Evolutionary conservation across 768 basidiomycete genomes (phyloP).

Genomic region (Psilocybe cubensis): DNA sequence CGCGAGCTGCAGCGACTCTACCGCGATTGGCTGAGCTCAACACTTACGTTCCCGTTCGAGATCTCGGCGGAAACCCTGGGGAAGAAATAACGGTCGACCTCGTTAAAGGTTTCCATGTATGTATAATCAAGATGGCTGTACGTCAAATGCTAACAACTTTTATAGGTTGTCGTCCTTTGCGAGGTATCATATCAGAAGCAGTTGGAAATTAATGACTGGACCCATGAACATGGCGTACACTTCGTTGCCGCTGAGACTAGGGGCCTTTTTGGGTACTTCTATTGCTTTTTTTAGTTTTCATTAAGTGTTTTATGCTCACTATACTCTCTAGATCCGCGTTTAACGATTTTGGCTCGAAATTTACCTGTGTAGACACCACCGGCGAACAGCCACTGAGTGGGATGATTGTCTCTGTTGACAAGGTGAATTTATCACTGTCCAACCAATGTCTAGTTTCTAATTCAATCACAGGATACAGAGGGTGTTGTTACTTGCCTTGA

Average conservation of each 20-base stretch:
- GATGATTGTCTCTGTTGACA: constrained; percentile 94
- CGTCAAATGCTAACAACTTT: constrained; percentile 10
- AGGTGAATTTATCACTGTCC: constrained; percentile 46
- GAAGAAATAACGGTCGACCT: constrained; percentile 80
- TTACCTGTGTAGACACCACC: constrained; percentile 97
- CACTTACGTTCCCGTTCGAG: constrained; percentile 91
- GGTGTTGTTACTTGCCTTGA: constrained; percentile 97
- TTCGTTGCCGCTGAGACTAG: constrained; percentile 92
- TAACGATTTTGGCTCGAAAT: constrained; percentile 95
- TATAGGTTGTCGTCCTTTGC: constrained; percentile 87
- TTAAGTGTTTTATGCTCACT: background rate
- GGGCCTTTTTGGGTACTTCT: constrained; percentile 88
- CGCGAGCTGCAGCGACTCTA: constrained; percentile 83
- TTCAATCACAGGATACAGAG: constrained; percentile 66
- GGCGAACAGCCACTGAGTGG: constrained; percentile 93
- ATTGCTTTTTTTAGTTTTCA: background rate
- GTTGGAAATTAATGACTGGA: constrained; percentile 95
- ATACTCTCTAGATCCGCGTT: constrained; percentile 72
- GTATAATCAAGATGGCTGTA: constrained; percentile 18
- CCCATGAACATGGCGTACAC: constrained; percentile 84
- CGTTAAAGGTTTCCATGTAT: constrained; percentile 87
- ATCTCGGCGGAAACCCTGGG: constrained; percentile 78
- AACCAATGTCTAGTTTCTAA: background rate
- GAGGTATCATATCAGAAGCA: constrained; percentile 79
- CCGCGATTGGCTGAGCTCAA: constrained; percentile 95